These are phyloP conservation scores for Fusarium xyrophilum DNA, from an alignment of 2,329 filamentous ascomycete species.

Conservation along the genomic window DNA sequence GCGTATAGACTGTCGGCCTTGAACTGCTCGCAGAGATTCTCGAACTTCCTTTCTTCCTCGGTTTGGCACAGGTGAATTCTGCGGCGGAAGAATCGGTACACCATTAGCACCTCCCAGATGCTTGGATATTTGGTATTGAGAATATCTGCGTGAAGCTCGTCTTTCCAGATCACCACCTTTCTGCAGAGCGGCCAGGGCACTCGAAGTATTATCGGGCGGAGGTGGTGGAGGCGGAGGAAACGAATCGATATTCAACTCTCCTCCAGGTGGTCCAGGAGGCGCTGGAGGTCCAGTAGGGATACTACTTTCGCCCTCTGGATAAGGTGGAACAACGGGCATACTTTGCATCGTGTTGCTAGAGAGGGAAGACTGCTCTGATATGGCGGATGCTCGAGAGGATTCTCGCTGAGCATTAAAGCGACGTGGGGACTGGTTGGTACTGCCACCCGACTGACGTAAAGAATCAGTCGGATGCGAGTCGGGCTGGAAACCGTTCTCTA, in stretches of 20 bases:
- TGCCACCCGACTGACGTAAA: conserved; percentile 37
- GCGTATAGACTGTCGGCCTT: conserved; percentile 59
- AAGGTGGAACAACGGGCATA: conserved; percentile 76
- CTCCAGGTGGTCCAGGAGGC: conserved; percentile 48
- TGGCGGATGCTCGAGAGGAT: conserved; percentile 57
- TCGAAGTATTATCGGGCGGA: conserved; percentile 80
- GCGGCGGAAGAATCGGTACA: conserved; percentile 84
- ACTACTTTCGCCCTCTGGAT: conserved; percentile 66
- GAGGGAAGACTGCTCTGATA: conserved; percentile 68
- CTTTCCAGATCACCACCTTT: conserved; percentile 91
- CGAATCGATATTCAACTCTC: conserved; percentile 65
- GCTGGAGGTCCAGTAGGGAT: conserved; percentile 54
- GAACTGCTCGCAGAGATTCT: conserved; percentile 79
- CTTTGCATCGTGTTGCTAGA: conserved; percentile 81
- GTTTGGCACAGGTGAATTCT: conserved; percentile 84
- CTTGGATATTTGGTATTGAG: conserved; percentile 95
- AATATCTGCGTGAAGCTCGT: conserved; percentile 90
- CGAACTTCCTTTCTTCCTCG: conserved; percentile 78
- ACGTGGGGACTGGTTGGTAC: conserved; percentile 54
- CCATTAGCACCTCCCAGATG: conserved; percentile 84
- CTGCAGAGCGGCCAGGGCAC: conserved; percentile 89
- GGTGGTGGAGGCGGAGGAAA: conserved; percentile 73
- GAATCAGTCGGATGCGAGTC: conserved; percentile 46
- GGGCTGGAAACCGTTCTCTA: conserved; percentile 60
- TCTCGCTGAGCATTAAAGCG: conserved; percentile 58